Evolutionary conservation across 169 alveolate species (phyloP).

Genomic region (Toxoplasma gondii): DNA sequence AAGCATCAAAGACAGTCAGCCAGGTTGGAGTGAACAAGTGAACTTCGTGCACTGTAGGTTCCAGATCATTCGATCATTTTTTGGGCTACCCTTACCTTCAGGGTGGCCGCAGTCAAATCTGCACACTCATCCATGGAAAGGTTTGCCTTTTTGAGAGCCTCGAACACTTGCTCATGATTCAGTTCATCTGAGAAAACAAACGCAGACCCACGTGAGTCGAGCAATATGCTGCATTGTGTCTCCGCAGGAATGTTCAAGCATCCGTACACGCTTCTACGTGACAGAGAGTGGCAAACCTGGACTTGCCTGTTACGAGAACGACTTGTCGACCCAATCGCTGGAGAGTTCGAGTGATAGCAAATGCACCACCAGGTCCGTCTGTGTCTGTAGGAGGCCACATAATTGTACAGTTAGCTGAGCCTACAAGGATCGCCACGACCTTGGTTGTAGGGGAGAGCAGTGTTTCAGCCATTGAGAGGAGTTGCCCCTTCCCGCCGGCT

Average conservation of each 20-base stretch:
- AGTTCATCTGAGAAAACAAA: not conserved
- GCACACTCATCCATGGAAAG: not conserved
- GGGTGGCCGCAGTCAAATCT: not conserved
- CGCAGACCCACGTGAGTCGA: not conserved
- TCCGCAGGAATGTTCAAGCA: too few relatives aligned
- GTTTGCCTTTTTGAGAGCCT: not conserved
- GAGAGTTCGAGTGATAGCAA: slow-evolving; percentile 7
- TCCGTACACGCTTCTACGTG: too few relatives aligned
- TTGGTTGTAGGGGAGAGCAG: not conserved
- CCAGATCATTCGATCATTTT: too few relatives aligned
- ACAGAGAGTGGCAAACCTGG: too few relatives aligned
- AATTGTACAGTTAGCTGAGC: not conserved
- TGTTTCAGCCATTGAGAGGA: not conserved
- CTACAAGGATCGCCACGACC: slow-evolving; percentile 38
- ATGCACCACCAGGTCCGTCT: slow-evolving; percentile 45
- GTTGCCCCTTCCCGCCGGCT: slow-evolving; percentile 4
- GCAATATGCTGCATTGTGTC: too few relatives aligned
- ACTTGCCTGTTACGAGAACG: slow-evolving; percentile 22
- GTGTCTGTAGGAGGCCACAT: slow-evolving; percentile 59
- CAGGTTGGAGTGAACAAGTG: not conserved
- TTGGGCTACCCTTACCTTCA: not conserved
- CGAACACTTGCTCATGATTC: not conserved
- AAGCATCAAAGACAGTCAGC: not conserved
- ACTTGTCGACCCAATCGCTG: not conserved
- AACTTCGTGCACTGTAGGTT: too few relatives aligned